Percentiles rank a stretch among this genome's conserved stretches.
Conservation (phyloP, 148 eudicot species). For the Silene uniflora region DNA sequence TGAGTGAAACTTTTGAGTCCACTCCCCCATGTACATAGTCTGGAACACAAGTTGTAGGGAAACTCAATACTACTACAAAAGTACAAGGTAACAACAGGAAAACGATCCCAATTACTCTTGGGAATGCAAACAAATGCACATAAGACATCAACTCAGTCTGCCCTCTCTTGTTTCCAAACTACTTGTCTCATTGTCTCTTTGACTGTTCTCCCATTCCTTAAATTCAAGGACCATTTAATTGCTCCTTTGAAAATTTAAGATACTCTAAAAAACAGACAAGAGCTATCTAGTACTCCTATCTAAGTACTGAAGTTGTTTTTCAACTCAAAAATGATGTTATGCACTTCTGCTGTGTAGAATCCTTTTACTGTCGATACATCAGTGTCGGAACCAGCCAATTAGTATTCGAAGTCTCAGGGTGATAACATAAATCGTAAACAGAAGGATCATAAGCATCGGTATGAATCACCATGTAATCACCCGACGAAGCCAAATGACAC, state of each 20-base stretch:
- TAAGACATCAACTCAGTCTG: slow-evolving; percentile 4
- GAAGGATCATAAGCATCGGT: too few relatives aligned
- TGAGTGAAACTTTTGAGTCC: too few relatives aligned
- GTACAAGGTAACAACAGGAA: background rate
- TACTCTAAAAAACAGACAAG: background rate
- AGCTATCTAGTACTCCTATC: background rate
- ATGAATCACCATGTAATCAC: too few relatives aligned
- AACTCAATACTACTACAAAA: background rate
- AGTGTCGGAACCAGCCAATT: too few relatives aligned
- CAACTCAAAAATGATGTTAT: slow-evolving; percentile 14
- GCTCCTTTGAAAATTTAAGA: background rate
- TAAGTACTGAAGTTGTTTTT: background rate
- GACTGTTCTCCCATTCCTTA: slow-evolving; percentile 2
- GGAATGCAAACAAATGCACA: slow-evolving; percentile 8
- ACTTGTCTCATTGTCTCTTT: background rate
- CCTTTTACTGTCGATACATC: too few relatives aligned
- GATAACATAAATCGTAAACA: too few relatives aligned
- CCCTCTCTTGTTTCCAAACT: background rate
- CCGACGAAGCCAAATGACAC: too few relatives aligned
- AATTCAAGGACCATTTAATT: background rate
- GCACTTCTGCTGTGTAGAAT: too few relatives aligned
- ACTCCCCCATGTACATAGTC: too few relatives aligned
- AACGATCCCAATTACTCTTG: slow-evolving; percentile 17
- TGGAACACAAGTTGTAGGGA: slow-evolving; percentile 14
- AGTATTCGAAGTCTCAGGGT: too few relatives aligned